Evolutionary conservation across 306 rosid species (phyloP).

Genomic region (Glycyrrhiza uralensis): DNA sequence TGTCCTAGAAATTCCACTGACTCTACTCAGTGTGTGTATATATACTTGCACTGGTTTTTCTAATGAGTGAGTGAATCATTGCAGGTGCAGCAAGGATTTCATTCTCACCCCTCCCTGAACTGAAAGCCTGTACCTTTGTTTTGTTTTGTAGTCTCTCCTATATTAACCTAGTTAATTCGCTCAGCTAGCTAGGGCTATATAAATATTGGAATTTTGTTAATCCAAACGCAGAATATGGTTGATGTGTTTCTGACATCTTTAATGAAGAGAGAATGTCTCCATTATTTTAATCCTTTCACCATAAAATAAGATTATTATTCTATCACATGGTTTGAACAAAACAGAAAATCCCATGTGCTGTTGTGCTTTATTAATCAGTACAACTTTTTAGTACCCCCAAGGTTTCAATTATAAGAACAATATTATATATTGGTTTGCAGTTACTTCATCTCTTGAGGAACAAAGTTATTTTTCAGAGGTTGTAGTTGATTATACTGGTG

Average conservation of each 20-base stretch:
- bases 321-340: conserved; percentile 3
- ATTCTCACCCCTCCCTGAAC: background rate
- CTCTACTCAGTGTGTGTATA: background rate
- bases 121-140: conserved; percentile 33
- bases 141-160: background rate
- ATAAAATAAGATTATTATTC: background rate
- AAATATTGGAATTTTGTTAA: conserved; percentile 27
- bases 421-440: too few relatives aligned
- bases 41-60: conserved; percentile 29
- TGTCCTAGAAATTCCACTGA: conserved; percentile 36
- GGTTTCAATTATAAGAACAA: background rate
- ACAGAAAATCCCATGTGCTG: background rate
- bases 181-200: conserved; percentile 38
- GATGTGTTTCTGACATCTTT: conserved; percentile 29
- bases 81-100: conserved; percentile 24
- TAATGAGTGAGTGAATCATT: conserved; percentile 14
- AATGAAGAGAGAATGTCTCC: conserved; percentile 29
- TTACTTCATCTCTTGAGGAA: background rate
- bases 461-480: too few relatives aligned
- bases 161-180: conserved; percentile 20
- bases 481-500: too few relatives aligned
- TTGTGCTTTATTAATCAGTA: background rate
- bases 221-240: background rate
- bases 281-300: conserved; percentile 28
- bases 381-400: background rate